A percentile compares a stretch with the other conserved stretches of the same genome.
phyloP scores from a whole-genome alignment of 805 yeast species.

The Candida lessepsii region DNA sequence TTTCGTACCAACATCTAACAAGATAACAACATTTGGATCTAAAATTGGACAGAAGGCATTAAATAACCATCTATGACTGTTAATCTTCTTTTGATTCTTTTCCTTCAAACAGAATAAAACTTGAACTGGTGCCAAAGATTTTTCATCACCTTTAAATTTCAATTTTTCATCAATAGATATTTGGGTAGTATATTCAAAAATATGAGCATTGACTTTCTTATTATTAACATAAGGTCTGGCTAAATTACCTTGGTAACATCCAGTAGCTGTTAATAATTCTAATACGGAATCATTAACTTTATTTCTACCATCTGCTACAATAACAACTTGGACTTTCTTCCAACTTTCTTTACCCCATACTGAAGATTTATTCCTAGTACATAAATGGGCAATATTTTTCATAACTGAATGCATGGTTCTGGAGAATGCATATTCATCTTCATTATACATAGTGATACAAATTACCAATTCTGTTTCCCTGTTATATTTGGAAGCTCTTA shows the following conservation, averaged over 20 bases:
- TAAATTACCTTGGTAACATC: conserved; percentile 95
- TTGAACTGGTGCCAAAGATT: conserved; percentile 92
- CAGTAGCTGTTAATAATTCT: conserved; percentile 89
- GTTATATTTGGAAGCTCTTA: conserved; percentile 81
- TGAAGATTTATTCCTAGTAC: conserved; percentile 75
- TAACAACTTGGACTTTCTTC: conserved; percentile 91
- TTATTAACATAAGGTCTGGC: conserved; percentile 93
- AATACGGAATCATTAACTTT: conserved; percentile 82
- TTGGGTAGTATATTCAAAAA: conserved; percentile 95
- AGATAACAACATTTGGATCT: conserved; percentile 85
- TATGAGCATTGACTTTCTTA: conserved; percentile 87
- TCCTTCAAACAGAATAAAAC: conserved; percentile 90
- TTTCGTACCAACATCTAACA: conserved; percentile 96
- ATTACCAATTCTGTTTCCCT: conserved; percentile 90
- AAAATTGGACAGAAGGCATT: conserved; percentile 91
- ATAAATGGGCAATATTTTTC: conserved; percentile 85
- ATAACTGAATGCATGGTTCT: conserved; percentile 94
- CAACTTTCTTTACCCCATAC: conserved; percentile 97
- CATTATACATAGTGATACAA: conserved; percentile 97
- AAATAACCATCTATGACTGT: conserved; percentile 97
- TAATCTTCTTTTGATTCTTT: conserved; percentile 86
- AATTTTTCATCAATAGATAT: conserved; percentile 86
- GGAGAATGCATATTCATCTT: conserved; percentile 84
- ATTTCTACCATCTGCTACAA: conserved; percentile 92
- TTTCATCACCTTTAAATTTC: conserved; percentile 86